These are phyloP conservation scores for Ensete glaucum DNA, from an alignment of 176 grass and related monocot species.

Conservation along the genomic window DNA sequence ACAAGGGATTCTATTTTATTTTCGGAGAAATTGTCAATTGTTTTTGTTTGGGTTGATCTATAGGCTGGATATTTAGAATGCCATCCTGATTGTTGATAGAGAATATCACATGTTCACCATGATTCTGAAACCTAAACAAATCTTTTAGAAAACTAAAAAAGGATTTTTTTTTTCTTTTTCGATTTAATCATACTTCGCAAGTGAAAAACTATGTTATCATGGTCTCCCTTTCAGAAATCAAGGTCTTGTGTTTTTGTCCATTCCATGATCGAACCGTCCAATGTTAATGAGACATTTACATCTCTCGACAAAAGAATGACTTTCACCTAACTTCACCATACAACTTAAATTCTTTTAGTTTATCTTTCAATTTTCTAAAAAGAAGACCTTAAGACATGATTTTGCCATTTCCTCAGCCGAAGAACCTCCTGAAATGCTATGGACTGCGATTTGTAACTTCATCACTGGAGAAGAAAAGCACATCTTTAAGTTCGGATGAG, in stretches of 20 bases:
- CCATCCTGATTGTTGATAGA: not conserved
- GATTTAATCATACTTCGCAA: not conserved
- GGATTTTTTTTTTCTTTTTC: not conserved
- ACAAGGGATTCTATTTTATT: not conserved
- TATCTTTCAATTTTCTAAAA: not conserved
- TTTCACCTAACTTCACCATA: not conserved
- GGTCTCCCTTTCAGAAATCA: not conserved
- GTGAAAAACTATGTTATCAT: not conserved
- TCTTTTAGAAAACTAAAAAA: not conserved
- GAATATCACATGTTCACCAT: not conserved
- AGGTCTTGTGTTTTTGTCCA: not conserved
- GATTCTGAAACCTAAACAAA: not conserved
- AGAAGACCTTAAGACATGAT: too few species aligned
- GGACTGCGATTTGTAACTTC: conserved; percentile 57
- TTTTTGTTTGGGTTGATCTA: not conserved
- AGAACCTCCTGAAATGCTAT: conserved; percentile 45
- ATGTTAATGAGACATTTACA: not conserved
- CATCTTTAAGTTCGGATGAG: not conserved
- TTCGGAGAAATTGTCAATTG: not conserved
- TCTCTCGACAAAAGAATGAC: not conserved
- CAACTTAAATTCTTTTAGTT: not conserved
- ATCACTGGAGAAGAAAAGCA: conserved; percentile 56
- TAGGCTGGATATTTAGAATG: not conserved
- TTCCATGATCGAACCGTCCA: not conserved
- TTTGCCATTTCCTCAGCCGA: conserved; percentile 29